These are phyloP conservation scores for Xylaria castorea DNA, from an alignment of 495 filamentous ascomycete species.

Conservation along the genomic window DNA sequence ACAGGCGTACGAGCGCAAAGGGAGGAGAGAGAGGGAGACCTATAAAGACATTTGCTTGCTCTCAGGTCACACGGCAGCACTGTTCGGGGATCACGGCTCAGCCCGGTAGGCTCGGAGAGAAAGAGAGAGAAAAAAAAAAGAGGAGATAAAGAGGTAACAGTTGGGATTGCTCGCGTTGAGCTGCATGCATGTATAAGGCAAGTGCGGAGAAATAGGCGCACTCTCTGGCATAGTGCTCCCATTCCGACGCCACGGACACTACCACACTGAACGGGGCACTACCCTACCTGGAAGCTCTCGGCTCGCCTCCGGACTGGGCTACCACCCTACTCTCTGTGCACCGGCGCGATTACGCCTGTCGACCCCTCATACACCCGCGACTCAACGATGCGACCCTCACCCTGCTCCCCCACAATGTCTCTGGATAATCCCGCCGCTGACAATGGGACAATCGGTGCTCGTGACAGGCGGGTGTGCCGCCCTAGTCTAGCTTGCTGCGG, in stretches of 20 bases:
- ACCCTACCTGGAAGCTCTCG: constrained; percentile 30
- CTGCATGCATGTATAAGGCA: constrained; percentile 27
- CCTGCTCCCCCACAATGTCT: constrained; percentile 22
- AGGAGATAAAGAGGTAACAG: constrained; percentile 24
- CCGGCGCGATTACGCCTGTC: constrained; percentile 18
- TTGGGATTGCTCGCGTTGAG: constrained; percentile 25
- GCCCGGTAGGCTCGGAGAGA: constrained; percentile 21
- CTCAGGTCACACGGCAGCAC: constrained; percentile 23
- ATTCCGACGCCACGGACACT: constrained; percentile 29
- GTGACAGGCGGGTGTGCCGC: constrained; percentile 14
- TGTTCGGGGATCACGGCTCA: constrained; percentile 21
- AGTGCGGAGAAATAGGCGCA: constrained; percentile 29
- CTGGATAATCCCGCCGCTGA: constrained; percentile 7
- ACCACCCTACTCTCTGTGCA: constrained; percentile 6
- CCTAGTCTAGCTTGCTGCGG: constrained; percentile 13
- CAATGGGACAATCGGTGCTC: neutral
- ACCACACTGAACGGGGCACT: constrained; percentile 28
- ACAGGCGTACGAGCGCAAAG: neutral
- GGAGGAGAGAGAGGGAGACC: neutral
- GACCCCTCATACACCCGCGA: constrained; percentile 21
- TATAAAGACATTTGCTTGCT: constrained; percentile 11
- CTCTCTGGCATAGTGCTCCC: neutral
- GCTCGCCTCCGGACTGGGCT: constrained; percentile 24
- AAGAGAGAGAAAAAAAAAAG: neutral
- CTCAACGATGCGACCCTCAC: constrained; percentile 9